Base-by-base conservation (phyloP, 192 early-diverging fungal species). In the Thamnidium elegans region DNA sequence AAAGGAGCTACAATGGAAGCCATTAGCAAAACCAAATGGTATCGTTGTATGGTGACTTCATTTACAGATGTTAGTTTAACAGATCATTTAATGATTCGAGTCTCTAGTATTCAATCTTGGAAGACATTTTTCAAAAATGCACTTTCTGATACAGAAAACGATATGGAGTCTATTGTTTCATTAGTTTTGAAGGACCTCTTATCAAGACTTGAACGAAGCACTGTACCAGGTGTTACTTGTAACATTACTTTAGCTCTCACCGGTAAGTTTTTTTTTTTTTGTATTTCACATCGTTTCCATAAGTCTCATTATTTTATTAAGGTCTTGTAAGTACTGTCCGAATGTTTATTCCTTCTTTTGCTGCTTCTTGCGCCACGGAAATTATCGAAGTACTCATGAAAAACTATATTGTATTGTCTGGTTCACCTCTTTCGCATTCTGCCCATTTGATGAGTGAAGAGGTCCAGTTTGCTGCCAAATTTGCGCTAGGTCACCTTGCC, bases 51-150 rank as follows among this genome's bases (percentile, higher is more conserved):
- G 68, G 50, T 65, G 46, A 77, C 78, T 42, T 76, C 75, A 9
- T 65, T 85, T 11, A 74, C 71, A 10, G 83, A 85, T 63, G 70
- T 81, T 10, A 55, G 66, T 2, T 66, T 83, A 31, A 81, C 81
- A 1, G 83, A 85, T 60, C 81, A 83, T 71, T 50, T 81, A 47
- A 45, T 85, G 17, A 67, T 79, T 14, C 72, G 83, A 13, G 62
- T 81, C 4, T 70, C 71, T 1, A 62, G 70, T 10, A 30, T 81
- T 3, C 51, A 69, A 8, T 67, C 72, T 11, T 85, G 83, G 83
- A 67, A 69, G 7, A 67, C 74, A 0, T 68, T 85, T 9, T 85
- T 83, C 34, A 75, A 78, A 11, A 63, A 62, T 1, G 39, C 42
- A 30, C 42, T 73, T 10, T 20, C 36, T 4, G 58, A 43, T 14